Conservation (phyloP, 257 asterid genomes). For the Solanum medicagineum region DNA sequence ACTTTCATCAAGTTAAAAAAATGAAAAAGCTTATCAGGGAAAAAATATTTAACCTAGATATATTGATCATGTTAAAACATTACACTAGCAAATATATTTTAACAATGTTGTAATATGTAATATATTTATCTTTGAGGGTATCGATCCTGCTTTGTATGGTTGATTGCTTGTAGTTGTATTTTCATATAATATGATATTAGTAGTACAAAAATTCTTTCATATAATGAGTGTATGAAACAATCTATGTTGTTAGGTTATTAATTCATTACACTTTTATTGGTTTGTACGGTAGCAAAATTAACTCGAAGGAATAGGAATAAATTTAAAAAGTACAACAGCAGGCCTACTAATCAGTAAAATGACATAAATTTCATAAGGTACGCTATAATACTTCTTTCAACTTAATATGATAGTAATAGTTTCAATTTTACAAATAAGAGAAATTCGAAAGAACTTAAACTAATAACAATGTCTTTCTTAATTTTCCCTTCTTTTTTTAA, state of each 20-base stretch:
- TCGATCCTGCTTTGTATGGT: not conserved
- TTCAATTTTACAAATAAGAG: conserved; percentile 23
- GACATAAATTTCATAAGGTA: not conserved
- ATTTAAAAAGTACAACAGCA: not conserved
- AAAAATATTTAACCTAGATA: not conserved
- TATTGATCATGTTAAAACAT: not conserved
- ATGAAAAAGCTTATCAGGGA: not conserved
- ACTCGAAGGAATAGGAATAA: not conserved
- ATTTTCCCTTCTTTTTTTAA: not conserved
- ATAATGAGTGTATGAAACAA: not conserved
- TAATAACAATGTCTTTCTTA: conserved; percentile 8
- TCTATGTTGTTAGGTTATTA: not conserved
- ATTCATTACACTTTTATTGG: not conserved
- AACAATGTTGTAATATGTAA: not conserved
- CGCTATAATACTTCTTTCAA: not conserved
- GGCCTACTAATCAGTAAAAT: not conserved
- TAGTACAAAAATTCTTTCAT: not conserved
- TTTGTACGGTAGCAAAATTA: no score
- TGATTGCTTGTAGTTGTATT: not conserved
- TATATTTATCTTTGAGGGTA: not conserved
- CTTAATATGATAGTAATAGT: not conserved
- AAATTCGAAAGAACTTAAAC: conserved; percentile 4
- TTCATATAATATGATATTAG: not conserved
- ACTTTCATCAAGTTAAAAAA: not conserved
- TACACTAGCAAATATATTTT: not conserved